Base-by-base conservation (phyloP, 345 rosid genomes). In the Bruguiera gymnorhiza region DNA sequence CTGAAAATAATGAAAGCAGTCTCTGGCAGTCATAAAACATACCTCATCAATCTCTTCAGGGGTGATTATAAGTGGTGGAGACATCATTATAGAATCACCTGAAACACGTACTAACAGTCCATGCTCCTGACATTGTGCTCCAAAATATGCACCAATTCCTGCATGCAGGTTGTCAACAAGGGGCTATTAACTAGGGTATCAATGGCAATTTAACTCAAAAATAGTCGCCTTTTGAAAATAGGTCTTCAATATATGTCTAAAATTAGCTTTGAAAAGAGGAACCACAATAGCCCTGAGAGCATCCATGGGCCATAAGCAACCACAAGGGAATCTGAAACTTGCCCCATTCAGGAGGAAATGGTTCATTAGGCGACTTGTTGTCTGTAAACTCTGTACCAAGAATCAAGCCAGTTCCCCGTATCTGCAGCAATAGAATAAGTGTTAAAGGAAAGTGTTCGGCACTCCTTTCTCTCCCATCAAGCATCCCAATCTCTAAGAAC, bases 291-390 rank as follows among this genome's bases (percentile, higher is more conserved):
- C 16, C 29, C 13, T 24, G 60, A 24, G 29, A 21, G 60, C 16
- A 39, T 6, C 32, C 10, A n/a, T 36, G 54, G 55, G 11, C 6
- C 26, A 66, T 16, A 27, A 31, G 2, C 6, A 37, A 24, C 15
- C 6, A 36, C 19, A 55, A 37, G 11, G 34, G 23, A 36, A 56
- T 56, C 29, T 8, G 66, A 56, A 36, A 77, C 79, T 82, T 87
- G 64, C 99, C 99, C 99, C 99, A 95, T 84, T 90, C 99, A 70
- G 92, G 70, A 76, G 98, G 98, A 78, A 95, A 95, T 6, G 86
- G 96, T 66, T 87, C 88, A 65, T 86, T 86, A 0, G 97, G 99
- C 0, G 99, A 95, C 80, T 95, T 95, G 31, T 90, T 90, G 87
- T 89, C 88, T 0, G 74, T 10, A 73, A 92, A 95, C 81, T 92